Percentiles rank a stretch among this genome's conserved stretches.
phyloP scores from a whole-genome alignment of 345 rosid species.

The Eucalyptus regnans region DNA sequence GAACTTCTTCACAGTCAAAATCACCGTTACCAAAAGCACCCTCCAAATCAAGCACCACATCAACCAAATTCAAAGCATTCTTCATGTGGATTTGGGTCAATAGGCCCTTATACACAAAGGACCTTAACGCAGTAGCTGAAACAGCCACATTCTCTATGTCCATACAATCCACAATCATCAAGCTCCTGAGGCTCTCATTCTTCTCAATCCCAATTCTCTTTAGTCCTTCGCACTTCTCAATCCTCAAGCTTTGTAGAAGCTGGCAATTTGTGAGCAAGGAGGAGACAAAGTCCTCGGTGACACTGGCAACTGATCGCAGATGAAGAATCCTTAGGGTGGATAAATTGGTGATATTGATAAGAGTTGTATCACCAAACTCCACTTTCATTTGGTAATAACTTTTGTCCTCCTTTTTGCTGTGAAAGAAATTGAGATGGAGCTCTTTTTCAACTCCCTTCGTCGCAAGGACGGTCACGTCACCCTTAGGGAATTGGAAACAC shows the following conservation, averaged over 20 bases:
- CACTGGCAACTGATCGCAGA: background rate
- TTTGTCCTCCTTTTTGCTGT: background rate
- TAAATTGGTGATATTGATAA: background rate
- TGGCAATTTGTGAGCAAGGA: background rate
- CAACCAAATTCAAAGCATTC: background rate
- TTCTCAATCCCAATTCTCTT: background rate
- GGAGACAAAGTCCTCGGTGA: background rate
- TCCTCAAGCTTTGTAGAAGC: background rate
- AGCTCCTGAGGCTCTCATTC: background rate
- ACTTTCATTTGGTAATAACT: background rate
- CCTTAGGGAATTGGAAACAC: background rate
- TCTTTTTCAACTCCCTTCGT: constrained; percentile 2
- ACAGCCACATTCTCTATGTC: background rate
- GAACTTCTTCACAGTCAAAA: constrained; percentile 6
- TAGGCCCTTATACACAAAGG: background rate
- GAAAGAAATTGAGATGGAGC: background rate
- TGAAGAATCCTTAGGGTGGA: background rate
- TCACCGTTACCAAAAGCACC: background rate
- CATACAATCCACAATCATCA: background rate
- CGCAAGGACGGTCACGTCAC: background rate
- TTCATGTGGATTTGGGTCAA: background rate
- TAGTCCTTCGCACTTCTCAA: constrained; percentile 1
- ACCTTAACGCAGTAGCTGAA: background rate
- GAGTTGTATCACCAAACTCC: background rate
- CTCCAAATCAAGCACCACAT: background rate